Evolutionary conservation across 2,329 filamentous ascomycete species (phyloP), one percentile per base, ranked within the genome.

Genomic region (Aspergillus luchuensis): DNA sequence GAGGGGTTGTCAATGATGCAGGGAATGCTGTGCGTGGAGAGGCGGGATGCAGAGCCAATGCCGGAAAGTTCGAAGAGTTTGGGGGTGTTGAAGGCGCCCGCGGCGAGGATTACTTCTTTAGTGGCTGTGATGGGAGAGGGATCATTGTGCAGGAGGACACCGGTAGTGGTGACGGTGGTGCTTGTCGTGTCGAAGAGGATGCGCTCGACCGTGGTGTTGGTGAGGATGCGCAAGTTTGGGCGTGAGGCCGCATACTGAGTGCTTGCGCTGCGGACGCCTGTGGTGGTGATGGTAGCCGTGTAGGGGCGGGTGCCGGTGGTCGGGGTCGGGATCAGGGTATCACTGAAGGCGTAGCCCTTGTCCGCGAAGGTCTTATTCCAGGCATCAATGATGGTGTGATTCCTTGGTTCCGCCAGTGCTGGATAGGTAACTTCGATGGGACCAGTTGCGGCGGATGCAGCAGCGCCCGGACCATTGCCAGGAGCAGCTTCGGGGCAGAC

Each of bases 41-140:
- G 54, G n/a, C 43, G 48, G 6, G 49, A 15, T 5, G 13, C 13
- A 4, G 19, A 36, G 1, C 58, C 53, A 3, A 60, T 43, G 2
- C 53, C 48, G 3, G 53, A 60, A 15, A 57, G 47, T 33, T 57
- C 54, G 6, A 60, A 48, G 3, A 60, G 13, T 13, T 57, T 56
- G 2, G 58, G 58, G 0, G 53, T 23, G 2, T 50, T 43, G 15
- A 57, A 17, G 4, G 47, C 47, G 2, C 58, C 58, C 4, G 53
- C 48, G 2, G 36, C 25, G 30, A 60, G 30, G 5, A 57, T 53
- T 2, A 60, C 53, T 25, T 60, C 58, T 21, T 19, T 36, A 3
- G 13, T 47, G 8, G 58, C 58, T 4, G 8, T 54, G 33, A 52
- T 15, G 47, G 30, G 23, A 38, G 2, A 41, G 11, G 8, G 41